A percentile compares a stretch with the other conserved stretches of the same genome.
phyloP scores from a whole-genome alignment of 257 asterid genomes.

The Petunia secreta region DNA sequence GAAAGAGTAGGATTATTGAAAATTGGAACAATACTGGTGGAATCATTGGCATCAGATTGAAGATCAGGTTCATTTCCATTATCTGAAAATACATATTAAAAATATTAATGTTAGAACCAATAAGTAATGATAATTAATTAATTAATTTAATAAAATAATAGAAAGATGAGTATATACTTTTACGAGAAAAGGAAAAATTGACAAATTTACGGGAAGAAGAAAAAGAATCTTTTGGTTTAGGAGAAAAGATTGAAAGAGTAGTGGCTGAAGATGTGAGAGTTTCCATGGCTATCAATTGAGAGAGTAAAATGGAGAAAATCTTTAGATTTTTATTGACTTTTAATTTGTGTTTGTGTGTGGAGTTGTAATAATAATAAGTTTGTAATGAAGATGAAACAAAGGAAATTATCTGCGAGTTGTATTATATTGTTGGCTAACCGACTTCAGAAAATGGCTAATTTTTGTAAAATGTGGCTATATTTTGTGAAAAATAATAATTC shows the following conservation, averaged over 20 bases:
- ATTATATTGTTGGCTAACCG: too few relatives aligned
- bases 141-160: too few relatives aligned
- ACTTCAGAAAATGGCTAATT: too few relatives aligned
- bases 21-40: slow-evolving; percentile 52
- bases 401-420: too few relatives aligned
- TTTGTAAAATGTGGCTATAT: too few relatives aligned
- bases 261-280: slow-evolving; percentile 45
- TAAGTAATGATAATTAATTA: neutral
- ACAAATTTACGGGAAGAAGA: slow-evolving; percentile 41
- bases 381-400: neutral
- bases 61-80: slow-evolving; percentile 58
- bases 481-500: too few relatives aligned
- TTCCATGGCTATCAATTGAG: slow-evolving; percentile 49
- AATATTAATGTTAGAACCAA: neutral
- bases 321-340: neutral
- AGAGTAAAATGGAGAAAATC: neutral
- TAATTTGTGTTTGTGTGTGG: neutral
- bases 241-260: slow-evolving; percentile 55
- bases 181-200: slow-evolving; percentile 65
- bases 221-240: slow-evolving; percentile 48
- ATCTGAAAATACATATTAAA: slow-evolving; percentile 31
- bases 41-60: slow-evolving; percentile 45
- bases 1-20: slow-evolving; percentile 55
- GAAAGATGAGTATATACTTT: slow-evolving; percentile 38
- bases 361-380: neutral